Percentiles rank a stretch among this genome's conserved stretches.
Evolutionary conservation across 106 monocot genomes (phyloP).

Genomic region (Apostasia shenzhenica): DNA sequence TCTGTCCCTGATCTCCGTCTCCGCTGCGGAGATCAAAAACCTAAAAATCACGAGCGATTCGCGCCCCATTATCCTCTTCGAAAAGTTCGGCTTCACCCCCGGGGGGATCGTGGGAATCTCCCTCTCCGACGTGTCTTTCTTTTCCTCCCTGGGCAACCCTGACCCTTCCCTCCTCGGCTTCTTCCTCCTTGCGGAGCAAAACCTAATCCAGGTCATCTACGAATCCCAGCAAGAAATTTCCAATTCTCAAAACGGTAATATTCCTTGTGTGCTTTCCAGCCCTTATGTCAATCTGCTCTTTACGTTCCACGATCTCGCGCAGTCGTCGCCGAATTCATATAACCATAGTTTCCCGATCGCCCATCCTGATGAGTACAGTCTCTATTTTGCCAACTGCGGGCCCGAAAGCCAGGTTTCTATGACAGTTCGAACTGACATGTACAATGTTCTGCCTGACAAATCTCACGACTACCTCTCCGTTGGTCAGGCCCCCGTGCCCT

Average conservation of each 20-base stretch:
- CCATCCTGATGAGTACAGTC: slow-evolving; percentile 69
- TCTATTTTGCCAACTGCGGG: slow-evolving; percentile 66
- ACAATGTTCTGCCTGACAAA: slow-evolving; percentile 35
- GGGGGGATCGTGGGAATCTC: slow-evolving; percentile 42
- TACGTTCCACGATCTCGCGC: slow-evolving; percentile 46
- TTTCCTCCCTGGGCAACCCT: slow-evolving; percentile 18
- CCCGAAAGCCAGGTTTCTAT: slow-evolving; percentile 46
- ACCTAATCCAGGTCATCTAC: slow-evolving; percentile 53
- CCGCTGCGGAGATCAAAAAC: slow-evolving; percentile 64
- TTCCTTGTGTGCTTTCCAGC: slow-evolving; percentile 45
- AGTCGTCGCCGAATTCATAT: slow-evolving; percentile 6
- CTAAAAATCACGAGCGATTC: slow-evolving; percentile 49
- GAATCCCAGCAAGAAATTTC: slow-evolving; percentile 18
- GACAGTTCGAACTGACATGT: slow-evolving; percentile 69
- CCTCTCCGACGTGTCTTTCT: slow-evolving; percentile 26
- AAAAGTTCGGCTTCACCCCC: slow-evolving; percentile 67
- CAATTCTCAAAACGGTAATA: slow-evolving; percentile 14
- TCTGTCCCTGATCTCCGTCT: slow-evolving; percentile 15
- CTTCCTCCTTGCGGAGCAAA: slow-evolving; percentile 70
- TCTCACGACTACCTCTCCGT: slow-evolving; percentile 63
- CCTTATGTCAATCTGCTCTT: slow-evolving; percentile 50
- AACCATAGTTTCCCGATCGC: slow-evolving; percentile 46
- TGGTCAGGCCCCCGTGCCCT: slow-evolving; percentile 55
- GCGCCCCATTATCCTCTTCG: slow-evolving; percentile 63
- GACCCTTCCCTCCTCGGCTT: slow-evolving; percentile 61